phyloP scores from a whole-genome alignment of 257 asterid genomes.

The Galeopsis tetrahit region DNA sequence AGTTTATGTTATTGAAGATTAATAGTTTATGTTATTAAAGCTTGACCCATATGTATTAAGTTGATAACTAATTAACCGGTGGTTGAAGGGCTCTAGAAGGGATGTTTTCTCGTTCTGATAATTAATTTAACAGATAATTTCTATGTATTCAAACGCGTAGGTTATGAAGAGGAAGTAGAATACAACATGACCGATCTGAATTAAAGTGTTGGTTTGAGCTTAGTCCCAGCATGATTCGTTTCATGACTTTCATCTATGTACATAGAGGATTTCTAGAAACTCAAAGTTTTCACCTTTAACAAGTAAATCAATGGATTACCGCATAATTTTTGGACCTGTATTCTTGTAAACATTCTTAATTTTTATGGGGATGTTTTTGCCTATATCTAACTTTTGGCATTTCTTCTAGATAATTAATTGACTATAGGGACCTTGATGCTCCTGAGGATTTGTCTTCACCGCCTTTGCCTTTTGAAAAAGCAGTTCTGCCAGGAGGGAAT shows the following conservation, averaged over 20 bases:
- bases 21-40: slow-evolving; percentile 14
- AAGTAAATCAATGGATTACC: slow-evolving; percentile 17
- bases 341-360: neutral
- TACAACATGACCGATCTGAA: slow-evolving; percentile 3
- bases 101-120: neutral
- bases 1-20: too few species aligned
- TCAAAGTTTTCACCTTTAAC: slow-evolving; percentile 1
- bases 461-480: slow-evolving; percentile 39
- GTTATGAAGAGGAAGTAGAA: slow-evolving; percentile 3
- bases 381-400: slow-evolving; percentile 32
- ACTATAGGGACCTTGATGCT: slow-evolving; percentile 63
- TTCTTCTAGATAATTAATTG: slow-evolving; percentile 45
- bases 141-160: slow-evolving; percentile 15
- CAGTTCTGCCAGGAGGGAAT: slow-evolving; percentile 39
- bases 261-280: slow-evolving; percentile 3
- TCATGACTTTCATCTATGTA: slow-evolving; percentile 15
- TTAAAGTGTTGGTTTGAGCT: slow-evolving; percentile 13
- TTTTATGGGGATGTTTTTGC: neutral
- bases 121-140: slow-evolving; percentile 1
- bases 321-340: neutral
- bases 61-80: neutral
- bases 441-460: slow-evolving; percentile 49
- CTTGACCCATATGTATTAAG: slow-evolving; percentile 3
- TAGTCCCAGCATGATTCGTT: neutral
- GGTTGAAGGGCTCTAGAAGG: slow-evolving; percentile 13